phyloP scores from a whole-genome alignment of 2,329 filamentous ascomycete species.

The Hypoxylon rubiginosum region DNA sequence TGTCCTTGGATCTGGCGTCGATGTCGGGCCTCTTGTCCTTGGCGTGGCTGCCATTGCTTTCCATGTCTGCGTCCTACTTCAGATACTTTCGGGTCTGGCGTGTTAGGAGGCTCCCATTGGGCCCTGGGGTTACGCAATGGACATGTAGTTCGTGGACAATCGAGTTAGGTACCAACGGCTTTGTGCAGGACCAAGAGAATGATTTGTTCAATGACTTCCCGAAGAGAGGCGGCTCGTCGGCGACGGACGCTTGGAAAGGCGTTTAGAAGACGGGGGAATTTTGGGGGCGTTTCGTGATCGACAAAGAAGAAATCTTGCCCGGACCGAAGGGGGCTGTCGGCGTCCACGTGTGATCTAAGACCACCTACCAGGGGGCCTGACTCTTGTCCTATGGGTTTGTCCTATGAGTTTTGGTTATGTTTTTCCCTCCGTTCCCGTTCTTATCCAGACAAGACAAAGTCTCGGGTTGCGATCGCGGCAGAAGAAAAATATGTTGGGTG shows the following conservation, averaged over 20 bases:
- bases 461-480: constrained; percentile 41
- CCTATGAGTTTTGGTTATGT: too few relatives aligned
- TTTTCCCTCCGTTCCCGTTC: constrained; percentile 2
- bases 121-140: constrained; percentile 59
- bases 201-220: constrained; percentile 47
- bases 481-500: constrained; percentile 13
- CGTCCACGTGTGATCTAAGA: constrained; percentile 41
- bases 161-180: constrained; percentile 57
- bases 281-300: constrained; percentile 48
- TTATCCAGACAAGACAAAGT: constrained; percentile 40
- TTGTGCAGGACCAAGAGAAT: constrained; percentile 55
- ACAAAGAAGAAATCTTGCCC: constrained; percentile 42
- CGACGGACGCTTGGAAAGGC: constrained; percentile 34
- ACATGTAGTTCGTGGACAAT: constrained; percentile 59
- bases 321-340: constrained; percentile 38
- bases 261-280: constrained; percentile 16
- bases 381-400: constrained; percentile 7
- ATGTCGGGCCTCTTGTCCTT: constrained; percentile 57
- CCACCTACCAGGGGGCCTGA: constrained; percentile 20
- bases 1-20: constrained; percentile 55
- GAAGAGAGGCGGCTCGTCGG: constrained; percentile 42
- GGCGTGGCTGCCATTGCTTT: constrained; percentile 55
- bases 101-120: constrained; percentile 59
- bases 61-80: constrained; percentile 50
- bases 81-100: constrained; percentile 54